Evolutionary conservation across 2,329 filamentous ascomycete species (phyloP).

Genomic region (Harringtonia aguacate): DNA sequence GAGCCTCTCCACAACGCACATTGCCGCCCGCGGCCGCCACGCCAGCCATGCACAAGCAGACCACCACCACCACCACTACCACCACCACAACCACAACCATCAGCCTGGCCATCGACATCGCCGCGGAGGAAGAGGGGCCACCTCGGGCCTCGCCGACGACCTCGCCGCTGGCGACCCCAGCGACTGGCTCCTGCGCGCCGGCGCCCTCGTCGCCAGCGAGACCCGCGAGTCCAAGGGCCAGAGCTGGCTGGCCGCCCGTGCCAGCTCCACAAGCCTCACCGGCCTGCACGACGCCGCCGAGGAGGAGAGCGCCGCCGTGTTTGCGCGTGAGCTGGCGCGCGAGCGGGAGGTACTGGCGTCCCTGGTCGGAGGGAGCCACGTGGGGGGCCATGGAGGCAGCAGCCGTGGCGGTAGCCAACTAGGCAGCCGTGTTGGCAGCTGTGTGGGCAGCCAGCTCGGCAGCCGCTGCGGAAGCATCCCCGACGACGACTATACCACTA

Average conservation of each 20-base stretch:
- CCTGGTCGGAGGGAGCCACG: constrained; percentile 28
- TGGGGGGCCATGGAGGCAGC: constrained; percentile 37
- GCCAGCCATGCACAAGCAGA: constrained; percentile 5
- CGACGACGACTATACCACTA: too few relatives aligned
- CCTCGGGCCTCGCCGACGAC: constrained; percentile 6
- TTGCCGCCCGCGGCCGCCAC: constrained; percentile 20
- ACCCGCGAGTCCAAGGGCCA: constrained; percentile 59
- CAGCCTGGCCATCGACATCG: background rate
- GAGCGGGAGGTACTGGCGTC: constrained; percentile 32
- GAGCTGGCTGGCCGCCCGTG: constrained; percentile 54
- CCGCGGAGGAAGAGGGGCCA: too few relatives aligned
- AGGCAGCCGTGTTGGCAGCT: constrained; percentile 34
- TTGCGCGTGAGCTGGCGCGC: constrained; percentile 39
- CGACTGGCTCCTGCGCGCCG: constrained; percentile 56
- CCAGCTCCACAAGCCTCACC: constrained; percentile 52
- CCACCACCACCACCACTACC: constrained; percentile 14
- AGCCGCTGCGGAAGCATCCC: too few relatives aligned
- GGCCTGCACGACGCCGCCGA: constrained; percentile 41
- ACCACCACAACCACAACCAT: constrained; percentile 2
- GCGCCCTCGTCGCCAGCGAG: constrained; percentile 50
- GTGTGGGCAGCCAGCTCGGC: constrained; percentile 33
- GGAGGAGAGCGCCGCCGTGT: constrained; percentile 24
- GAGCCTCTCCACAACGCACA: constrained; percentile 53
- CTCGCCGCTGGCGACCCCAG: constrained; percentile 31
- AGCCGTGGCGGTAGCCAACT: constrained; percentile 27